Evolutionary conservation across 345 rosid genomes (phyloP).

Genomic region (Salix suchowensis): DNA sequence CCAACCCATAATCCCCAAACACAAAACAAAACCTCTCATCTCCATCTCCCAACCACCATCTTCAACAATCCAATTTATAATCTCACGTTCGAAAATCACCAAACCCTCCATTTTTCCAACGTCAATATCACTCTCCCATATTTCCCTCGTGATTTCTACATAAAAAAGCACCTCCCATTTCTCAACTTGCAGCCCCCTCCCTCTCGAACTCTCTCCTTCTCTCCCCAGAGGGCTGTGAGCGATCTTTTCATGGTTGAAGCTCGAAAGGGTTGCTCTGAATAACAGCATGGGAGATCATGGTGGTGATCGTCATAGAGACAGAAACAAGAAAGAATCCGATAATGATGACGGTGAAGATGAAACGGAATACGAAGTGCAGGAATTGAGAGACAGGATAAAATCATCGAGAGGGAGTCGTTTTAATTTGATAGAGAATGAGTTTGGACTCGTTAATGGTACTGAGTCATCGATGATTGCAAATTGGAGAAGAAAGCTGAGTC

Average conservation of each 20-base stretch:
- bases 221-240: not conserved
- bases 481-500: constrained; percentile 28
- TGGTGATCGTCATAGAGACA: not conserved
- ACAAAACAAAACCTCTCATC: not conserved
- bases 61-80: not conserved
- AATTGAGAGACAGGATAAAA: constrained; percentile 36
- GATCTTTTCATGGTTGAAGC: not conserved
- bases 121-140: not conserved
- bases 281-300: not conserved
- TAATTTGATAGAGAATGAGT: constrained; percentile 39
- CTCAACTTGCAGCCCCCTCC: not conserved
- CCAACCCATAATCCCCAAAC: not conserved
- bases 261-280: not conserved
- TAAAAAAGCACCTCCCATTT: not conserved
- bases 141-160: not conserved
- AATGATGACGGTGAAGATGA: constrained; percentile 2
- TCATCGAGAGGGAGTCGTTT: constrained; percentile 47
- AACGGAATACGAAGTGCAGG: constrained; percentile 34
- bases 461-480: constrained; percentile 5
- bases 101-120: not conserved
- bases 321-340: not conserved
- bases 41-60: not conserved
- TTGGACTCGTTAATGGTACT: constrained; percentile 23
- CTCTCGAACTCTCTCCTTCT: not conserved
- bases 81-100: not conserved